Percentiles rank a stretch among this genome's conserved stretches.
Conservation (phyloP, 768 basidiomycete genomes). For the Boletus reticulatus region DNA sequence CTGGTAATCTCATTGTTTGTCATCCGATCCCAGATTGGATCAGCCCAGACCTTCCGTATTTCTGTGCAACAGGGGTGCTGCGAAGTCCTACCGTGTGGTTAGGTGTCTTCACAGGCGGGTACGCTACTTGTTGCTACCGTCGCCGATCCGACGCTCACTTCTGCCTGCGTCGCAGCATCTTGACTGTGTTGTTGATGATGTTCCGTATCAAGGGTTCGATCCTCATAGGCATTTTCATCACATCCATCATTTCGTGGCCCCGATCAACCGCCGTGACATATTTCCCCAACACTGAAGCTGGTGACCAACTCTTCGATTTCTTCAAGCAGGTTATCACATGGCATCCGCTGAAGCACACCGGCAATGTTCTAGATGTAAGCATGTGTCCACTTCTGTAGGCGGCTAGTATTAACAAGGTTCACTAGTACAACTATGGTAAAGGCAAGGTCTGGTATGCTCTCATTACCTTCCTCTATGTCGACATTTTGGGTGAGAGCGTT, state of each 20-base stretch:
- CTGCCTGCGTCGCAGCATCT: conserved; percentile 41
- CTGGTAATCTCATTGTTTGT: conserved; percentile 7
- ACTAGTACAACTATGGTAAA: conserved; percentile 53
- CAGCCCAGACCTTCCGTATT: conserved; percentile 45
- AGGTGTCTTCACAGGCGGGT: conserved; percentile 86
- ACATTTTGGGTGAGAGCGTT: conserved; percentile 61
- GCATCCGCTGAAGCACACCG: conserved; percentile 57
- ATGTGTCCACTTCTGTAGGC: background rate
- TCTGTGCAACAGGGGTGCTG: conserved; percentile 63
- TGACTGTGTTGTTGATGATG: conserved; percentile 79
- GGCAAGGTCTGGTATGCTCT: conserved; percentile 86
- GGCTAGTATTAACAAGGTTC: conserved; percentile 4
- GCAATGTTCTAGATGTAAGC: conserved; percentile 68
- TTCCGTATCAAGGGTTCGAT: conserved; percentile 84
- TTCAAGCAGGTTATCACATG: conserved; percentile 85
- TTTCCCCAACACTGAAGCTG: conserved; percentile 70
- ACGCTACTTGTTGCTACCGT: conserved; percentile 20
- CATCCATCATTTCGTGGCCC: conserved; percentile 87
- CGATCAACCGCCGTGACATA: conserved; percentile 77
- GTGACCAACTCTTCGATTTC: conserved; percentile 74
- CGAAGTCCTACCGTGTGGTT: conserved; percentile 82
- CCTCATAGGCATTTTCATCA: conserved; percentile 78
- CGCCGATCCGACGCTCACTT: conserved; percentile 2
- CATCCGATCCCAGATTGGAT: conserved; percentile 39
- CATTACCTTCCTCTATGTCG: conserved; percentile 87